Evolutionary conservation across 192 early-diverging fungal genomes (phyloP).

Genomic region (Podila epicladia): DNA sequence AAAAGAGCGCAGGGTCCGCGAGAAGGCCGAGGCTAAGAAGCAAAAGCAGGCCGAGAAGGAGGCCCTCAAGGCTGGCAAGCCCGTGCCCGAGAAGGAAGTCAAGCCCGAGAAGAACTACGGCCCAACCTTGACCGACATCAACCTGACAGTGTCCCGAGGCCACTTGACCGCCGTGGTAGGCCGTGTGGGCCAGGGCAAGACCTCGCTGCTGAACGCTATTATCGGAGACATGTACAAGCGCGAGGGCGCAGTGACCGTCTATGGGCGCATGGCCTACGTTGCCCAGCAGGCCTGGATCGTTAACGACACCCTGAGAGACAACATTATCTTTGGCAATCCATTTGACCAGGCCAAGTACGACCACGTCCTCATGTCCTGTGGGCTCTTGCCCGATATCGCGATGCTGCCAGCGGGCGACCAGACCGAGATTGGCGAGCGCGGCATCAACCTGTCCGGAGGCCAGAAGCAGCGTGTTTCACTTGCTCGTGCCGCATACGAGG

Average conservation of each 20-base stretch:
- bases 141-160: slow-evolving; percentile 52
- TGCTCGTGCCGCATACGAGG: slow-evolving; percentile 85
- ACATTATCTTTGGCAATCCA: slow-evolving; percentile 88
- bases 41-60: slow-evolving; percentile 35
- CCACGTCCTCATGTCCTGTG: slow-evolving; percentile 77
- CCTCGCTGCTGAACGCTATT: slow-evolving; percentile 57
- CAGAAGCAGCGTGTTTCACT: slow-evolving; percentile 80
- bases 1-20: slow-evolving; percentile 26
- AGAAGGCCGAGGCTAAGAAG: slow-evolving; percentile 26
- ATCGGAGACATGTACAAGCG: slow-evolving; percentile 89
- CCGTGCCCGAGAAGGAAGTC: slow-evolving; percentile 22
- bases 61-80: slow-evolving; percentile 34
- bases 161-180: slow-evolving; percentile 84
- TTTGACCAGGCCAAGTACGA: slow-evolving; percentile 82
- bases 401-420: slow-evolving; percentile 87
- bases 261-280: slow-evolving; percentile 76
- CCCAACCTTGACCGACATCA: slow-evolving; percentile 40
- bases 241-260: slow-evolving; percentile 70
- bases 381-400: slow-evolving; percentile 83
- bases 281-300: slow-evolving; percentile 87
- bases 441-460: slow-evolving; percentile 92
- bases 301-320: slow-evolving; percentile 87
- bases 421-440: slow-evolving; percentile 93
- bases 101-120: slow-evolving; percentile 36
- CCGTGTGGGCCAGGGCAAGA: slow-evolving; percentile 73